Conservation (phyloP, 1,139 yeast species). For the Kluyveromyces sp. region DNA sequence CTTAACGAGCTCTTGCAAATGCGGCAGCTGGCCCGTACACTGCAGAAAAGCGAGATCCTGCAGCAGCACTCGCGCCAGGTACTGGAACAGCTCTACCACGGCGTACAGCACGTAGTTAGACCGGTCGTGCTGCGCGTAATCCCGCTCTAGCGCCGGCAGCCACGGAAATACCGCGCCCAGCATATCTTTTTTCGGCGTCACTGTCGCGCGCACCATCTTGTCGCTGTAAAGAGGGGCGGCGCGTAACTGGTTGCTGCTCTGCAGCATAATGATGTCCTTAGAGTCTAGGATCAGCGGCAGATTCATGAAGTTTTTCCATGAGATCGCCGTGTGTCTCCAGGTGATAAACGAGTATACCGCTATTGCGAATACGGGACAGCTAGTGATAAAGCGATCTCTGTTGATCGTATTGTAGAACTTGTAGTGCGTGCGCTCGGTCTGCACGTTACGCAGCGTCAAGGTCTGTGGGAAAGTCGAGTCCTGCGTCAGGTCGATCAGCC, state of each 20-base stretch:
- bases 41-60: slow-evolving; percentile 28
- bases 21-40: slow-evolving; percentile 13
- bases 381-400: slow-evolving; percentile 27
- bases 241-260: slow-evolving; percentile 7
- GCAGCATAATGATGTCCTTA: slow-evolving; percentile 6
- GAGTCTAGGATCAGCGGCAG: slow-evolving; percentile 9
- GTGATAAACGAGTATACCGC: slow-evolving; percentile 21
- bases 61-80: slow-evolving; percentile 24
- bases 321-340: slow-evolving; percentile 11
- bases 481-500: slow-evolving; percentile 27
- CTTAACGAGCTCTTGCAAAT: slow-evolving; percentile 7
- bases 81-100: slow-evolving; percentile 29
- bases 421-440: slow-evolving; percentile 25
- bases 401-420: slow-evolving; percentile 31
- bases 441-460: slow-evolving; percentile 29
- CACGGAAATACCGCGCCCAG: slow-evolving; percentile 27
- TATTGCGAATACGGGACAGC: slow-evolving; percentile 30
- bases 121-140: slow-evolving; percentile 24
- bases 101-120: slow-evolving; percentile 30
- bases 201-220: slow-evolving; percentile 11
- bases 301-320: slow-evolving; percentile 10
- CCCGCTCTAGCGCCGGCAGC: slow-evolving; percentile 25
- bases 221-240: slow-evolving; percentile 4
- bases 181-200: slow-evolving; percentile 22
- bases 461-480: slow-evolving; percentile 33